Base-by-base conservation (phyloP, 1,284 basidiomycete genomes). In the Cutaneotrichosporon sp. region DNA sequence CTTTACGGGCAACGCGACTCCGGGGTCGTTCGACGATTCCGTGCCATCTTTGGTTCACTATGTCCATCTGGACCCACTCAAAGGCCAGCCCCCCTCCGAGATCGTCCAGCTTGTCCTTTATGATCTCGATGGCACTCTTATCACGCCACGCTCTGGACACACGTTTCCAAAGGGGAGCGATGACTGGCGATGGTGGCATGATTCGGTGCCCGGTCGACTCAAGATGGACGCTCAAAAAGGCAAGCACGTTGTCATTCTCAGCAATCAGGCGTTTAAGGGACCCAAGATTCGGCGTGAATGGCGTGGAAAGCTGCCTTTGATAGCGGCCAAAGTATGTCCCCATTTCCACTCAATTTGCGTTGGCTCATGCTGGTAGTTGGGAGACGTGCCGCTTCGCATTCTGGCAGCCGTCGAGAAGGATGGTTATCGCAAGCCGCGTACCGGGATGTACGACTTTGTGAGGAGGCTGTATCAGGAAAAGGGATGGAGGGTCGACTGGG, bases 71-170 rank as follows among this genome's bases (percentile, higher is more conserved):
- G 72, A 75, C 46, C 70, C 70, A 1, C 69, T 74, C 48, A 46
- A 47, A n/a, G 38, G 10, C 4, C 48, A 61, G 13, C 23, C 52
- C 18, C 46, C 59, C 10, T 15, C 45, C 8, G 54, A 59, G 14
- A 63, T 65, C 15, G 51, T 71, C 20, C 85, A 84, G 58, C 80
- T 92, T 17, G 87, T 90, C 4, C 80, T 85, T 7, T 90, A 91
- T 63, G 90, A 94, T 67, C 76, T 96, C 5, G 91, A 96, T 67
- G 90, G 88, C 0, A 93, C 90, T 0, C 65, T 94, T 50, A 90
- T 96, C 67, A 81, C 83, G 61, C 80, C 81, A 3, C 76, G 75
- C 37, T 78, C 78, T 41, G 79, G 77, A n/a, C 74, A 68, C 40
- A 76, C 74, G 60, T 81, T 79, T 54, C 78, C 75, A 13, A 76